phyloP scores from a whole-genome alignment of 75 land plant species.

The Isoetes taiwanensis region DNA sequence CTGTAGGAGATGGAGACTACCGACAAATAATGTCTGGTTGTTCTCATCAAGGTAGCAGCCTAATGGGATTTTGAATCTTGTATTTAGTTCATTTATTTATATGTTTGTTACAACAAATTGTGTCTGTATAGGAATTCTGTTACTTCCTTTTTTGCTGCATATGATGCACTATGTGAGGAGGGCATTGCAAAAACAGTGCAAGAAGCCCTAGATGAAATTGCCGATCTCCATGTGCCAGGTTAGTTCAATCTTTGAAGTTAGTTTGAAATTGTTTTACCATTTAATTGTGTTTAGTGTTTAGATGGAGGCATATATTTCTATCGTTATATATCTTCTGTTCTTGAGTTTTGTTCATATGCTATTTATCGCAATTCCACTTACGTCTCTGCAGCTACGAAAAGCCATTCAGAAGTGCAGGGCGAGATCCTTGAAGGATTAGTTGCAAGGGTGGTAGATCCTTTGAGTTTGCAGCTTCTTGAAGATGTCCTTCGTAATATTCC shows the following conservation, averaged over 20 bases:
- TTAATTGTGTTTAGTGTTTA: background rate
- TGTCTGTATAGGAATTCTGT: background rate
- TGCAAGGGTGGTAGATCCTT: background rate
- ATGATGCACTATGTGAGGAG: conserved; percentile 1
- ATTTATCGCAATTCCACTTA: too few relatives aligned
- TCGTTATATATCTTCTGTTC: too few relatives aligned
- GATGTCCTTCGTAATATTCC: too few relatives aligned
- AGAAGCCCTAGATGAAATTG: background rate
- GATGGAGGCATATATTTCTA: too few relatives aligned
- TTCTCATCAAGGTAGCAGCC: background rate
- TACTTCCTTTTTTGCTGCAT: background rate
- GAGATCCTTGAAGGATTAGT: conserved; percentile 1
- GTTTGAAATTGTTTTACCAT: background rate
- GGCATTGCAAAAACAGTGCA: background rate
- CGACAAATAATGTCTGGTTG: conserved; percentile 3
- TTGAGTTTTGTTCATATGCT: too few relatives aligned
- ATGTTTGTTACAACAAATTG: background rate
- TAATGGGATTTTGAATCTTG: background rate
- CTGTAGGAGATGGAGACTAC: background rate
- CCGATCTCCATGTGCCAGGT: background rate
- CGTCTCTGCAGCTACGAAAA: background rate
- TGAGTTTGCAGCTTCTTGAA: too few relatives aligned
- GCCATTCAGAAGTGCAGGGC: background rate
- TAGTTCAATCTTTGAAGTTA: background rate
- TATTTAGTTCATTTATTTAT: too few relatives aligned